These are phyloP conservation scores for Gynostemma pentaphyllum DNA, from an alignment of 306 rosid species.

Conservation along the genomic window DNA sequence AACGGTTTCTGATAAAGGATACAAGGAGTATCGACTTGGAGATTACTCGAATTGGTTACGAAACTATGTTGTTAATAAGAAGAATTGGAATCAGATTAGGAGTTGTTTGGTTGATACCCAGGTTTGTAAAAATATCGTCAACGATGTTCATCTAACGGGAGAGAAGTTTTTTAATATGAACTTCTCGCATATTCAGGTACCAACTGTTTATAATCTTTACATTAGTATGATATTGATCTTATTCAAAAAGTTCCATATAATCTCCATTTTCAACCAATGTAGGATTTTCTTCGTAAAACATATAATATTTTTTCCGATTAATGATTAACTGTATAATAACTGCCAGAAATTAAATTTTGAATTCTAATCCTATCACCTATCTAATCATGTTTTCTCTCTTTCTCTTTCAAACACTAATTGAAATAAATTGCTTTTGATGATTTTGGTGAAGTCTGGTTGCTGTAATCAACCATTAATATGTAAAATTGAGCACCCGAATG, in stretches of 20 bases:
- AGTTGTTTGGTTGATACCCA: constrained; percentile 51
- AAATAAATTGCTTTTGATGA: not conserved
- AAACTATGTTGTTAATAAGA: constrained; percentile 38
- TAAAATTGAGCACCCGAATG: constrained; percentile 51
- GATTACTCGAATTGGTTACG: constrained; percentile 76
- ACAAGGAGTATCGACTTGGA: constrained; percentile 30
- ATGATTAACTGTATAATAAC: no score
- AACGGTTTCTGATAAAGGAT: constrained; percentile 36
- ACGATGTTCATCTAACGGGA: constrained; percentile 20
- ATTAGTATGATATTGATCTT: no score
- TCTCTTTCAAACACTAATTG: not conserved
- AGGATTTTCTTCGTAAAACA: no score
- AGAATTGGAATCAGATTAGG: constrained; percentile 51
- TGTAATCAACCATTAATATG: constrained; percentile 76
- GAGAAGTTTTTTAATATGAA: constrained; percentile 30
- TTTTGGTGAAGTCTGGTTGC: constrained; percentile 49
- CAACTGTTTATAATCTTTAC: no score
- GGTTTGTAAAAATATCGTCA: constrained; percentile 36
- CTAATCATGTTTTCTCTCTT: not conserved
- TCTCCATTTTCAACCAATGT: no score
- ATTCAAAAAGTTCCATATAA: no score
- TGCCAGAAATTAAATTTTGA: no score
- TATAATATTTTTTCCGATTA: no score
- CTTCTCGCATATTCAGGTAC: constrained; percentile 54
- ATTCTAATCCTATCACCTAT: no score